Evolutionary conservation across 78 protist species (phyloP).

Genomic region (Cavenderia fasciculata): DNA sequence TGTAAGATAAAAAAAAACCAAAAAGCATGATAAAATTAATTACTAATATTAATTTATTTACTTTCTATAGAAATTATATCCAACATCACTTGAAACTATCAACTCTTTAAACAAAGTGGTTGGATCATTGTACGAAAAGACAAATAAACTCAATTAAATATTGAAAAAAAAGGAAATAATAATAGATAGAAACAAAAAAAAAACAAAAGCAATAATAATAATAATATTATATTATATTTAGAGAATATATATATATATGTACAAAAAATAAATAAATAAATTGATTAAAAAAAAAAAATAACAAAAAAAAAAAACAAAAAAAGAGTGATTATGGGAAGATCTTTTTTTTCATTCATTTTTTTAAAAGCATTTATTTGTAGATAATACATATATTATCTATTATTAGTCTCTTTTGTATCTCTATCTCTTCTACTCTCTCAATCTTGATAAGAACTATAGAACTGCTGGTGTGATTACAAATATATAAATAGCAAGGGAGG

Average conservation of each 20-base stretch:
- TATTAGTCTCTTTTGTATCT: no score
- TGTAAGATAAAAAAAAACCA: constrained; percentile 12
- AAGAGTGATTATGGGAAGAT: no score
- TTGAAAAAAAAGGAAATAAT: neutral
- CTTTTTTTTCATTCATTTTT: no score
- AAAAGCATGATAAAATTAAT: neutral
- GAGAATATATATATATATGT: neutral
- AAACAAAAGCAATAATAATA: neutral
- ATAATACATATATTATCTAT: no score
- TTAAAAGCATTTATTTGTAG: no score
- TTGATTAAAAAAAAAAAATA: no score
- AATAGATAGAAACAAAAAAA: neutral
- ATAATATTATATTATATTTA: neutral
- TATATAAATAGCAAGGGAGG: no score
- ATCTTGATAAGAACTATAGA: no score
- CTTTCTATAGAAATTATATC: constrained; percentile 67
- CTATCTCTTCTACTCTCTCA: no score
- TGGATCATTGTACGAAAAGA: constrained; percentile 88
- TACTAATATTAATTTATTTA: neutral
- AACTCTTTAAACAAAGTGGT: constrained; percentile 85
- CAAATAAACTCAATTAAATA: constrained; percentile 73
- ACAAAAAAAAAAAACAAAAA: no score
- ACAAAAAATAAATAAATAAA: no score
- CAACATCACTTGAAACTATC: constrained; percentile 86
- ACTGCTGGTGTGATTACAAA: no score